A percentile compares a stretch with the other conserved stretches of the same genome.
Evolutionary conservation across 192 early-diverging fungal genomes (phyloP).

Genomic region (Coemansia sp.): DNA sequence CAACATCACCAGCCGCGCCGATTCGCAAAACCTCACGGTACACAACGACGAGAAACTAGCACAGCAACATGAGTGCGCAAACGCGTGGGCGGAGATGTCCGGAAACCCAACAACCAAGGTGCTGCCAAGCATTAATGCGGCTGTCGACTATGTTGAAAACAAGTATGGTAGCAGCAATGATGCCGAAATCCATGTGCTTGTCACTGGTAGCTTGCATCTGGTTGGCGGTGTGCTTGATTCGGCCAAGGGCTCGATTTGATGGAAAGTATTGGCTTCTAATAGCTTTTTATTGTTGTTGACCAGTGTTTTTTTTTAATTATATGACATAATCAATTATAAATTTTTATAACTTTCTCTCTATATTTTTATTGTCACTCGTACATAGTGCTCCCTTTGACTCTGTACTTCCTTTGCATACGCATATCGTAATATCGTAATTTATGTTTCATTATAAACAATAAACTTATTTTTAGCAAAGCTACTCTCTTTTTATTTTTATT

Average conservation of each 20-base stretch:
- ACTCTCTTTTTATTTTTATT: too few relatives aligned
- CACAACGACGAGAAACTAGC: slow-evolving; percentile 58
- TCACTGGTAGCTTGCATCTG: slow-evolving; percentile 91
- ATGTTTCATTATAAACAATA: too few relatives aligned
- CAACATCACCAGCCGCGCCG: slow-evolving; percentile 63
- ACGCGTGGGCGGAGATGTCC: slow-evolving; percentile 53
- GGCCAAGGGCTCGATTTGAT: slow-evolving; percentile 42
- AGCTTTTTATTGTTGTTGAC: too few relatives aligned
- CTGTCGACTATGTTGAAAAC: slow-evolving; percentile 59
- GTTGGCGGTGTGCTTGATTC: slow-evolving; percentile 79
- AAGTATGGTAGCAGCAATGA: slow-evolving; percentile 4
- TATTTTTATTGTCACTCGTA: too few relatives aligned
- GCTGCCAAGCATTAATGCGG: slow-evolving; percentile 63
- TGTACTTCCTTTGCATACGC: too few relatives aligned
- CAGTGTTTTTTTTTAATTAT: too few relatives aligned
- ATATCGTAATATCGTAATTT: too few relatives aligned
- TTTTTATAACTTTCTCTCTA: too few relatives aligned
- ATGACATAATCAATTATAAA: too few relatives aligned
- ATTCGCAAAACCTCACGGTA: slow-evolving; percentile 73
- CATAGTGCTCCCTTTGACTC: too few relatives aligned
- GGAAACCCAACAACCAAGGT: slow-evolving; percentile 23
- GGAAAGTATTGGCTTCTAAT: too few relatives aligned
- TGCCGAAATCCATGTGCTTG: slow-evolving; percentile 62
- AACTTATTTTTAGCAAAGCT: too few relatives aligned
- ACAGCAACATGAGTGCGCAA: slow-evolving; percentile 63